Evolutionary conservation across 78 protist species (phyloP), one percentile per base, ranked within the genome.

Genomic region (Cavenderia fasciculata): DNA sequence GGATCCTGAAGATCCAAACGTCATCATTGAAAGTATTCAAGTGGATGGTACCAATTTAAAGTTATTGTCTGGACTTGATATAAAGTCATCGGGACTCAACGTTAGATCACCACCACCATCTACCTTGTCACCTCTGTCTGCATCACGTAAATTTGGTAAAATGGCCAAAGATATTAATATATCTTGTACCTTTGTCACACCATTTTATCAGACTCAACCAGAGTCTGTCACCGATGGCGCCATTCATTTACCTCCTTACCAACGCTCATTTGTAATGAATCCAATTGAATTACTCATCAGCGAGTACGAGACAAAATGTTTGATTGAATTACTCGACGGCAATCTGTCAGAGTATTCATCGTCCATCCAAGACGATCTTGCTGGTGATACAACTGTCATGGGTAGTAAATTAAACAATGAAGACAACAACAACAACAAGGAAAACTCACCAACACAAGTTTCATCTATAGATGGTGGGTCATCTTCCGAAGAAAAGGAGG

Each of bases 271-370:
- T 21, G 43, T 38, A 25, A 65, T 82, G 11, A 68, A 76, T 1
- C 90, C 65, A 21, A 68, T 82, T 23, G 65, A 82, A 68, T 68
- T 82, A 10, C 47, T 46, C 25, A 33, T 82, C 1, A 56, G 71
- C 3, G 90, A 82, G 21, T 82, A 56, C 23, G 90, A 82, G 44
- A 21, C 73, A 33, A 68, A 68, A 54, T 82, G 61, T 56, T 7
- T 82, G 23, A 56, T 82, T 16, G 65, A 69, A 18, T 56, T 82
- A 18, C n/a, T 82, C 11, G 90, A 82, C 68, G 90, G 90, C 14
- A 82, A 82, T 57, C n/a, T 82, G 18, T 82, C 90, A 0, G 90
- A 82, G 44, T 65, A 56, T 18, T 82, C 90, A 0, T 82, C 90
- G 31, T 68, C 59, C 29, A 25, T 82, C 2, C 29, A 56, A 49